Conservation (phyloP, 768 basidiomycete genomes). For the Megacollybia marginata region DNA sequence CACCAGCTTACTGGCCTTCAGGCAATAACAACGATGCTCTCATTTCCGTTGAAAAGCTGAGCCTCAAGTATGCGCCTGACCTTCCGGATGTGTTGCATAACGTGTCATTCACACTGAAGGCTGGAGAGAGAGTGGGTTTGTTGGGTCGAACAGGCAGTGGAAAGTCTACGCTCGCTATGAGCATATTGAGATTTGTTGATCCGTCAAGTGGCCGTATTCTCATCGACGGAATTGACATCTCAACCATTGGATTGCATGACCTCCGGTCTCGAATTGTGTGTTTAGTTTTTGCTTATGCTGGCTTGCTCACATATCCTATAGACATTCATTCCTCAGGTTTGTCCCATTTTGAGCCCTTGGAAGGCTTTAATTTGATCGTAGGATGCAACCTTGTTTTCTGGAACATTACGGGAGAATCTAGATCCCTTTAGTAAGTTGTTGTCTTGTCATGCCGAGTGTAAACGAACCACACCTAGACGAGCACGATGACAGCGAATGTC, state of each 20-base stretch:
- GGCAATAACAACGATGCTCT: slow-evolving; percentile 50
- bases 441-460: background rate
- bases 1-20: slow-evolving; percentile 92
- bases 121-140: slow-evolving; percentile 70
- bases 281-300: background rate
- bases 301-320: slow-evolving; percentile 14
- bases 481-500: slow-evolving; percentile 70
- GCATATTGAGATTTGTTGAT: slow-evolving; percentile 77
- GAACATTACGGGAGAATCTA: slow-evolving; percentile 48
- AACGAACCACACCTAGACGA: slow-evolving; percentile 39
- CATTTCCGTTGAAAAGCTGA: slow-evolving; percentile 66
- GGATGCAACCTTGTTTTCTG: slow-evolving; percentile 55
- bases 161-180: slow-evolving; percentile 83
- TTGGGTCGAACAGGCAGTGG: slow-evolving; percentile 80
- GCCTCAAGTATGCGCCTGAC: slow-evolving; percentile 78
- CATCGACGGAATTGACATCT: slow-evolving; percentile 86
- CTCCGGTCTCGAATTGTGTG: slow-evolving; percentile 60
- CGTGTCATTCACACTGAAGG: slow-evolving; percentile 65
- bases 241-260: slow-evolving; percentile 78
- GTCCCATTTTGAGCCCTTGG: background rate
- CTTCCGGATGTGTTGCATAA: slow-evolving; percentile 73
- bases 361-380: background rate
- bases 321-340: slow-evolving; percentile 66
- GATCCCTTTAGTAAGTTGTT: slow-evolving; percentile 39
- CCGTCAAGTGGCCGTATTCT: slow-evolving; percentile 68